These are phyloP conservation scores for Picea glauca DNA, from an alignment of 75 land plant species.

Conservation along the genomic window DNA sequence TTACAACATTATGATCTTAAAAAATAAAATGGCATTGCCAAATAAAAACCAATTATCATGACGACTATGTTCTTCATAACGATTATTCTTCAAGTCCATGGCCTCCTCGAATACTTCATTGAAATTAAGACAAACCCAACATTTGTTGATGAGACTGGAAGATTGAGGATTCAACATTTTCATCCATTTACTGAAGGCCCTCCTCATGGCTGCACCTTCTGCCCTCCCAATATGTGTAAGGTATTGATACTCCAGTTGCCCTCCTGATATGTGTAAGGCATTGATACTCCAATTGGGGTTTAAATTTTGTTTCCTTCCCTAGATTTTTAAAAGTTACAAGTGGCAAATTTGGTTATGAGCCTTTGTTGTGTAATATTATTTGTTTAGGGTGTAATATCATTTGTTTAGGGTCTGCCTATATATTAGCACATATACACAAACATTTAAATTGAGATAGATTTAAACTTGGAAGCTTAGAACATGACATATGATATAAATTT, in stretches of 20 bases:
- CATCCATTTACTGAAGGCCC: constrained; percentile 41
- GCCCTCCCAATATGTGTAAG: constrained; percentile 99
- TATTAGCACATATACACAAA: too few relatives aligned
- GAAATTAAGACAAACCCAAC: constrained; percentile 75
- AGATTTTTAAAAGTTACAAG: constrained; percentile 1
- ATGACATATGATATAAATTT: too few relatives aligned
- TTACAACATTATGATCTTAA: too few relatives aligned
- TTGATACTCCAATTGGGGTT: too few relatives aligned
- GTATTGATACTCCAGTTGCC: constrained; percentile 4
- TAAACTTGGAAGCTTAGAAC: too few relatives aligned
- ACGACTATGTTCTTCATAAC: constrained; percentile 50
- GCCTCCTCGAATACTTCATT: constrained; percentile 50
- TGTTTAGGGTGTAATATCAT: too few relatives aligned
- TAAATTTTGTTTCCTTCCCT: neutral
- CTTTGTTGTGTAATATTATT: too few relatives aligned
- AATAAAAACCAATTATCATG: too few relatives aligned
- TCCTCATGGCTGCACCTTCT: constrained; percentile 62
- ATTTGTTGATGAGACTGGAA: constrained; percentile 54
- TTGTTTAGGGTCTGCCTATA: too few relatives aligned
- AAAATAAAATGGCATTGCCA: too few relatives aligned
- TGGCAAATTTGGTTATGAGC: too few relatives aligned
- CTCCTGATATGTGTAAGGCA: neutral
- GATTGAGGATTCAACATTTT: constrained; percentile 62
- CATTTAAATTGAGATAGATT: too few relatives aligned
- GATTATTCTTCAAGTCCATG: constrained; percentile 55